Conservation (phyloP, 2,329 filamentous ascomycete species). For the Orbilia brochopaga region DNA sequence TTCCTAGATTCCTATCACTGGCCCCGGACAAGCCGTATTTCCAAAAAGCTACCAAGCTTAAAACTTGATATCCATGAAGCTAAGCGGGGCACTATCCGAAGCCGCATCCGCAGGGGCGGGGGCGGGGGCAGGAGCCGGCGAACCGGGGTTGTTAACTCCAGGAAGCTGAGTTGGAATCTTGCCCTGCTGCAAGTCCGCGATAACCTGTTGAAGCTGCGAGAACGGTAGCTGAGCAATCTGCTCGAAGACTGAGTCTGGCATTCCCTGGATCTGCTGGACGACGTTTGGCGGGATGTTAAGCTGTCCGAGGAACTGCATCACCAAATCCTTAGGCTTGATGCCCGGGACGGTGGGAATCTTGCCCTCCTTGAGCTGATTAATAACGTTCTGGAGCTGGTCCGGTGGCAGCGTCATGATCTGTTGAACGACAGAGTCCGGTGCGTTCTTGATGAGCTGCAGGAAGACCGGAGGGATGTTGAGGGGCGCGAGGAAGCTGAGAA, state of each 20-base stretch:
- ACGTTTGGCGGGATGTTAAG: constrained; percentile 16
- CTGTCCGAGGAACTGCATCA: constrained; percentile 26
- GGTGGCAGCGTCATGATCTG: constrained; percentile 40
- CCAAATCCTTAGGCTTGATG: constrained; percentile 31
- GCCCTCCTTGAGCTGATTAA: constrained; percentile 30
- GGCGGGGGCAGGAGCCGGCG: background rate
- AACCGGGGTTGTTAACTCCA: background rate
- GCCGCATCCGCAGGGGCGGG: background rate
- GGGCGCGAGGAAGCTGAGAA: constrained; percentile 24
- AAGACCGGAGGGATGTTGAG: constrained; percentile 24
- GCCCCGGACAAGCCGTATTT: too few relatives aligned
- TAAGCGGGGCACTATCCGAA: background rate
- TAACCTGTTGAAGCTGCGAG: constrained; percentile 2
- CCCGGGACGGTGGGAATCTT: constrained; percentile 35
- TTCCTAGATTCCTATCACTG: background rate
- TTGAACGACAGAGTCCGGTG: constrained; percentile 16
- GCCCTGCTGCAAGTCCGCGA: constrained; percentile 6
- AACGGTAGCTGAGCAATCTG: background rate
- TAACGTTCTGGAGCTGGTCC: constrained; percentile 24
- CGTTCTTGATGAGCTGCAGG: constrained; percentile 30
- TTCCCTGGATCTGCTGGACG: constrained; percentile 17
- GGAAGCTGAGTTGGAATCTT: background rate
- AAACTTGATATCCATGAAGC: constrained; percentile 3
- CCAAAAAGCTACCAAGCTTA: background rate
- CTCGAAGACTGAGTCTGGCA: constrained; percentile 6